These are phyloP conservation scores for Cryphonectria naterciae DNA, from an alignment of 2,329 filamentous ascomycete genomes.

Conservation along the genomic window DNA sequence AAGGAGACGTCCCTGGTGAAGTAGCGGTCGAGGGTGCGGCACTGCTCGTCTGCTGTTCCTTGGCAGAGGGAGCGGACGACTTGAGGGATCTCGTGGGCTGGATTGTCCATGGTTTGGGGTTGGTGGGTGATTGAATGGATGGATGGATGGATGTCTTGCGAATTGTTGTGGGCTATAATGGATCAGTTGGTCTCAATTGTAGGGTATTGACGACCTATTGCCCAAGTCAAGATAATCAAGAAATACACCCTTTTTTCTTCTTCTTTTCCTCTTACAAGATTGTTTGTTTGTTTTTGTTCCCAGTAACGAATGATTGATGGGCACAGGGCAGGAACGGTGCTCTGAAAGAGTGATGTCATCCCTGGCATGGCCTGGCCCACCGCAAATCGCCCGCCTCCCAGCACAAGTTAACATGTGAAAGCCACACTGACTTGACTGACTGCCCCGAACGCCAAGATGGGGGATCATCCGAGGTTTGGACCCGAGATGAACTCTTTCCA, in stretches of 20 bases:
- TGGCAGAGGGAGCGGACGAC: conserved; percentile 73
- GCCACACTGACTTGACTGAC: background rate
- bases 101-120: conserved; percentile 45
- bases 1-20: conserved; percentile 76
- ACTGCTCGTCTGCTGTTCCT: conserved; percentile 68
- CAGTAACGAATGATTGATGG: no score
- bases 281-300: no score
- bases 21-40: conserved; percentile 68
- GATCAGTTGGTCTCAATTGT: no score
- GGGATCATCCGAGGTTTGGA: conserved; percentile 1
- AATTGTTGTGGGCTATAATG: background rate
- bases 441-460: background rate
- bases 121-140: background rate
- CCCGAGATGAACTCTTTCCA: background rate
- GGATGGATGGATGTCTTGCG: background rate
- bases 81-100: conserved; percentile 60
- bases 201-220: no score
- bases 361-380: background rate
- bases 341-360: conserved; percentile 4
- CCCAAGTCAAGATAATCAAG: no score
- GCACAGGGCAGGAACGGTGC: no score
- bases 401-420: conserved; percentile 1
- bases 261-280: no score
- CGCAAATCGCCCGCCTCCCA: background rate
- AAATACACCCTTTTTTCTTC: no score